Conservation (phyloP, 2,329 filamentous ascomycete genomes). For the Aspergillus chevalieri region DNA sequence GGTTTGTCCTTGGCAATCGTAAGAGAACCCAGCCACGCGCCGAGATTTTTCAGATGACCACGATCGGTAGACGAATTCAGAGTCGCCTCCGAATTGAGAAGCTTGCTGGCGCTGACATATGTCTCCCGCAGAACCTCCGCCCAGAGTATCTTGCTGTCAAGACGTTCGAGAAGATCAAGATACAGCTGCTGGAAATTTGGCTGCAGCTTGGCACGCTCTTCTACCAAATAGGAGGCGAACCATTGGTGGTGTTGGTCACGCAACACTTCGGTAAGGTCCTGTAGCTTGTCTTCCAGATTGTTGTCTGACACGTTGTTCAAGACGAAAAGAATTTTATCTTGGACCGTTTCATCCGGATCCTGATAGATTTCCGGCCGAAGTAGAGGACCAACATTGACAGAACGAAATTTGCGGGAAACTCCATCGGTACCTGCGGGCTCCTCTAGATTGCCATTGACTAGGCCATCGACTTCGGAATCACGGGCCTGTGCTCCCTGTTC, state of each 20-base stretch:
- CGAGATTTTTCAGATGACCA: constrained; percentile 85
- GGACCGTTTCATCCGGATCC: constrained; percentile 75
- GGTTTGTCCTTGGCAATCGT: constrained; percentile 91
- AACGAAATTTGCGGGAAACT: constrained; percentile 65
- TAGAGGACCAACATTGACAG: constrained; percentile 69
- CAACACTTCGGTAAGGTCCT: constrained; percentile 71
- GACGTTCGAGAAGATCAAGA: constrained; percentile 76
- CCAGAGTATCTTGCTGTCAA: constrained; percentile 74
- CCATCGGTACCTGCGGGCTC: constrained; percentile 56
- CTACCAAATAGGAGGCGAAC: constrained; percentile 93
- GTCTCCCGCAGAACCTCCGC: constrained; percentile 88
- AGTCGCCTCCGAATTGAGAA: constrained; percentile 85
- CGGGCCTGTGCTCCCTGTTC: constrained; percentile 56
- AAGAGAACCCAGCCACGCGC: constrained; percentile 85
- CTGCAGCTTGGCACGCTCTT: constrained; percentile 93
- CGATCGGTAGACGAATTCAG: constrained; percentile 79
- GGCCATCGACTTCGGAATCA: constrained; percentile 41
- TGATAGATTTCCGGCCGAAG: constrained; percentile 61
- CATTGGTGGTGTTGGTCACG: constrained; percentile 82
- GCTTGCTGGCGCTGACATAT: constrained; percentile 74
- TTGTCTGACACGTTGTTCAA: constrained; percentile 93
- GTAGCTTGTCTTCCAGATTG: constrained; percentile 77
- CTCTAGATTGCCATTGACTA: constrained; percentile 67
- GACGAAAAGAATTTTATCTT: constrained; percentile 91
- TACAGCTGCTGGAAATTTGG: constrained; percentile 95